phyloP scores from a whole-genome alignment of 2,329 filamentous ascomycete species.

The Bimuria novae-zelandiae region DNA sequence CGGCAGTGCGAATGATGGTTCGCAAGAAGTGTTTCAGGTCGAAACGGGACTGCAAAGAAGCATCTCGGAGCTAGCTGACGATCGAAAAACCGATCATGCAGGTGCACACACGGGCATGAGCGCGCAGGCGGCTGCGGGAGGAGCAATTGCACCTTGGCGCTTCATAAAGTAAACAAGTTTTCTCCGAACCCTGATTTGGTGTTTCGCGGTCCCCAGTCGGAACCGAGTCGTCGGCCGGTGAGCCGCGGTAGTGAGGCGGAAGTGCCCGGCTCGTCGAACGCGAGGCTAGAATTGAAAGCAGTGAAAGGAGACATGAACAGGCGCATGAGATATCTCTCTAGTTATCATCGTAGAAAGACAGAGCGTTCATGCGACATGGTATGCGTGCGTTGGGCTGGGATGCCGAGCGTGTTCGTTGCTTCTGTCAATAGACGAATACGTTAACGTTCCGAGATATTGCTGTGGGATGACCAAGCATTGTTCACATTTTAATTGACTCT shows the following conservation, averaged over 20 bases:
- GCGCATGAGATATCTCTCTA: constrained; percentile 20
- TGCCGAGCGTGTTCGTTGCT: background rate
- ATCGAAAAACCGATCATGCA: constrained; percentile 17
- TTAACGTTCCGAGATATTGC: constrained; percentile 25
- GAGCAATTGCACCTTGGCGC: constrained; percentile 33
- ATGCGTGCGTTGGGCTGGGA: constrained; percentile 4
- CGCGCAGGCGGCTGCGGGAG: constrained; percentile 22
- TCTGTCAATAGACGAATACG: constrained; percentile 15
- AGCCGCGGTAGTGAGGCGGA: constrained; percentile 29
- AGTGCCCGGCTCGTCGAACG: constrained; percentile 28
- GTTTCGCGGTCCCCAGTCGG: constrained; percentile 24
- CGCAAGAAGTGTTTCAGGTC: constrained; percentile 21
- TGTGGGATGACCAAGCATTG: constrained; percentile 31
- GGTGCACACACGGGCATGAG: constrained; percentile 18
- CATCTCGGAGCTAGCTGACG: constrained; percentile 10
- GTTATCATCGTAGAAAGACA: constrained; percentile 12
- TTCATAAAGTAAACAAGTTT: constrained; percentile 34
- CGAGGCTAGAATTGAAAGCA: constrained; percentile 34
- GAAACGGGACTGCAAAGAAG: constrained; percentile 19
- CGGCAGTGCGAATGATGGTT: constrained; percentile 10
- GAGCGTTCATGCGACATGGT: constrained; percentile 12
- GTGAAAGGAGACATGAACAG: constrained; percentile 11
- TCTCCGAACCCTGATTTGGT: constrained; percentile 33
- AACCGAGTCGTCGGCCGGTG: constrained; percentile 16
- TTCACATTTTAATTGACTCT: background rate